Percentiles rank a stretch among this genome's conserved stretches.
Evolutionary conservation across 1,284 basidiomycete genomes (phyloP).

Genomic region (Volvariella volvacea): DNA sequence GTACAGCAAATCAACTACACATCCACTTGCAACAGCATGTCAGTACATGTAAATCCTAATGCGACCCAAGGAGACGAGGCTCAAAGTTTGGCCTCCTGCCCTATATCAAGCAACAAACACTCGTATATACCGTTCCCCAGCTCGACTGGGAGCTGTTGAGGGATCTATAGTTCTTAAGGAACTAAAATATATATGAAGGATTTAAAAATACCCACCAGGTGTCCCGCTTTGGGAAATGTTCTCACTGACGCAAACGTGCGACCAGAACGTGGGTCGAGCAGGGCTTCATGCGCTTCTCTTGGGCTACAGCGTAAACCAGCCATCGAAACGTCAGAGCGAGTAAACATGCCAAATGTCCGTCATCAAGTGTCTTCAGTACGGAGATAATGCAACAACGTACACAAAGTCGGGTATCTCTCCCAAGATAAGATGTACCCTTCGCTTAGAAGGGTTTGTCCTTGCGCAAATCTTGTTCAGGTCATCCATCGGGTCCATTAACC

Average conservation of each 20-base stretch:
- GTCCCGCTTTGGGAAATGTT: slow-evolving; percentile 3
- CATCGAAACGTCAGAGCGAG: too few relatives aligned
- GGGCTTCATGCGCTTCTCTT: neutral
- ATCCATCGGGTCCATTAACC: slow-evolving; percentile 3
- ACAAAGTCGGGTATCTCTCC: slow-evolving; percentile 4
- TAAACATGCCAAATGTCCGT: neutral
- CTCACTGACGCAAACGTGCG: slow-evolving; percentile 3
- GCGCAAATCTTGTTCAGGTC: slow-evolving; percentile 1
- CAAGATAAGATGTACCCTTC: slow-evolving; percentile 5
- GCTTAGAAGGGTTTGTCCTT: neutral
- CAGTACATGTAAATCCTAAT: too few relatives aligned
- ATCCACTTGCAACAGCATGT: too few relatives aligned
- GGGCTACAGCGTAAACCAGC: neutral
- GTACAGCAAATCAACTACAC: too few relatives aligned
- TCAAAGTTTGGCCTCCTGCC: too few relatives aligned
- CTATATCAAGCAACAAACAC: too few relatives aligned
- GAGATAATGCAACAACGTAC: neutral
- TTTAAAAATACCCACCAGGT: slow-evolving; percentile 1
- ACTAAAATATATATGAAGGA: neutral
- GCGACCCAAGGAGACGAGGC: too few relatives aligned
- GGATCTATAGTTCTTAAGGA: neutral
- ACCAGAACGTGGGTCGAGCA: slow-evolving; percentile 4
- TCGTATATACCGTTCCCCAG: neutral
- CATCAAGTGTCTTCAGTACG: too few relatives aligned
- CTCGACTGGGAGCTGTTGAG: neutral